These are phyloP conservation scores for Thuja plicata DNA, from an alignment of 83 land plant genomes.

Conservation along the genomic window DNA sequence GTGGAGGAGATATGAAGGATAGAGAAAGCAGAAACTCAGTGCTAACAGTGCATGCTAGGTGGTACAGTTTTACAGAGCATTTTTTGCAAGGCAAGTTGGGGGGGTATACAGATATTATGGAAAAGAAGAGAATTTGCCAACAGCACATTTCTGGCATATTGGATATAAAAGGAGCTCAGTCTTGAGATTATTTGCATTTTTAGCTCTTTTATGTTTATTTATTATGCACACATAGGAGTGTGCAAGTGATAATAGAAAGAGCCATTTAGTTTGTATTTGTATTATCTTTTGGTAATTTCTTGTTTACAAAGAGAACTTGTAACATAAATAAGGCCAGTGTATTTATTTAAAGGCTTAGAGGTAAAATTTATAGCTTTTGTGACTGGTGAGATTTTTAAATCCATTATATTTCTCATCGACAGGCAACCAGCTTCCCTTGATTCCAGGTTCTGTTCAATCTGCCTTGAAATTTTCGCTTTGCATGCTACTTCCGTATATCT, in stretches of 20 bases:
- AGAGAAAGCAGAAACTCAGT: neutral
- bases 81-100: neutral
- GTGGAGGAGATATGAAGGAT: neutral
- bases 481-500: neutral
- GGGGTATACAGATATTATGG: neutral
- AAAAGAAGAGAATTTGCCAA: neutral
- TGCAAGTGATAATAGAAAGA: neutral
- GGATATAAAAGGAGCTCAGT: neutral
- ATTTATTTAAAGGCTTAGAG: conserved; percentile 1
- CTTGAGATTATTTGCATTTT: neutral
- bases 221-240: neutral
- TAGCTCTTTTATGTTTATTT: neutral
- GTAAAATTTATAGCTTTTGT: conserved; percentile 3
- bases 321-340: neutral
- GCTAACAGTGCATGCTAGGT: neutral
- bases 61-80: neutral
- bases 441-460: neutral
- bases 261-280: conserved; percentile 14
- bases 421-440: neutral
- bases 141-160: neutral
- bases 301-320: conserved; percentile 2
- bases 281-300: conserved; percentile 6
- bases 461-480: neutral
- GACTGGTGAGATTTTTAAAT: neutral
- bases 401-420: neutral